Evolutionary conservation across 495 filamentous ascomycete genomes (phyloP).

Genomic region (Hypomontagnella monticulosa): DNA sequence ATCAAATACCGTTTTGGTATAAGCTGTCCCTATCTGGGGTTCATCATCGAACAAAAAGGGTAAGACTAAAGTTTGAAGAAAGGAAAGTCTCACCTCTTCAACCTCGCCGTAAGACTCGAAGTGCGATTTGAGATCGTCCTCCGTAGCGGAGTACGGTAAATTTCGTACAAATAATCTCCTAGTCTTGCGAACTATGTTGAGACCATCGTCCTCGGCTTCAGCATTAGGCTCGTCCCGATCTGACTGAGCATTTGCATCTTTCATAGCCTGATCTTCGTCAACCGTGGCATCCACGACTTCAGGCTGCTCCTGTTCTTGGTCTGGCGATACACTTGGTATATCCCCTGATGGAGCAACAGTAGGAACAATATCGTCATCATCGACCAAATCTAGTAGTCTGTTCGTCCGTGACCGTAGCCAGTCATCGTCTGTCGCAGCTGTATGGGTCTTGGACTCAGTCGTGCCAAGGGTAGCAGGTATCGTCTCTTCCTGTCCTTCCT

Average conservation of each 20-base stretch:
- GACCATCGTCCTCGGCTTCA: constrained; percentile 46
- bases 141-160: constrained; percentile 80
- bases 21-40: constrained; percentile 99
- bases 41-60: constrained; percentile 78
- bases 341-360: constrained; percentile 25
- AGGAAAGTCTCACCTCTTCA: constrained; percentile 78
- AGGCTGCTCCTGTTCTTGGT: constrained; percentile 32
- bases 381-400: constrained; percentile 83
- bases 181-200: constrained; percentile 63
- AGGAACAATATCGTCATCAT: constrained; percentile 60
- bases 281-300: constrained; percentile 40
- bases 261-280: constrained; percentile 40
- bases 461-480: constrained; percentile 1
- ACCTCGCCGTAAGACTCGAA: constrained; percentile 77
- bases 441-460: constrained; percentile 1
- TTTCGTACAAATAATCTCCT: constrained; percentile 89
- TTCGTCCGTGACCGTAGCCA: constrained; percentile 96
- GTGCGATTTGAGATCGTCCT: constrained; percentile 75
- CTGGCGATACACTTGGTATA: constrained; percentile 2
- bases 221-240: constrained; percentile 38
- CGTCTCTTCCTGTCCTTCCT: constrained; percentile 6
- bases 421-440: constrained; percentile 76
- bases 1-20: constrained; percentile 70
- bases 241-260: constrained; percentile 35
- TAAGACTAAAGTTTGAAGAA: constrained; percentile 24